A percentile compares a stretch with the other conserved stretches of the same genome.
Conservation (phyloP, 1,284 basidiomycete genomes). For the Cryptococcus sp. region DNA sequence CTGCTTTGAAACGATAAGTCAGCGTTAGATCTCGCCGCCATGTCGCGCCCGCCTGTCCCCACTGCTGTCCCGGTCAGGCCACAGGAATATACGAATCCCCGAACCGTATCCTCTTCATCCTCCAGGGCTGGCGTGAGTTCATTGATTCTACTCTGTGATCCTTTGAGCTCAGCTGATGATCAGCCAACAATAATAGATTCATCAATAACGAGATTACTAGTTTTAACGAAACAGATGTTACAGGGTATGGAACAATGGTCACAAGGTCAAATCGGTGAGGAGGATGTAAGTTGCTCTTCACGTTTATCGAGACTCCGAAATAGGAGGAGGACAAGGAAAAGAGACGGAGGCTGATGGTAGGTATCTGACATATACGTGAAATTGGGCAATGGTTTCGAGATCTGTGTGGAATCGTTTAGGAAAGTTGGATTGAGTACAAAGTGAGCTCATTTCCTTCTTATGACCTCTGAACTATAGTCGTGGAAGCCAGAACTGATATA, state of each 20-base stretch:
- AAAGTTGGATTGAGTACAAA: conserved; percentile 83
- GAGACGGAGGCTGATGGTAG: conserved; percentile 39
- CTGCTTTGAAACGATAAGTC: no score
- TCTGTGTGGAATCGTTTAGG: conserved; percentile 82
- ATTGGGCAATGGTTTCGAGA: conserved; percentile 95
- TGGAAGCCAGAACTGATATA: conserved; percentile 1
- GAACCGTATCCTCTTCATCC: background rate
- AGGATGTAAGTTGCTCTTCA: conserved; percentile 35
- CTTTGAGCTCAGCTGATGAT: background rate
- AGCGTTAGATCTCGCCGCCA: no score
- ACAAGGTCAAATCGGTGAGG: conserved; percentile 67
- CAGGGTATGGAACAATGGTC: conserved; percentile 91
- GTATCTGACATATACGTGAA: conserved; percentile 97
- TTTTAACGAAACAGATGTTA: conserved; percentile 90
- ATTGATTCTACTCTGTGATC: background rate
- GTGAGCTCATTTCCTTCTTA: conserved; percentile 56
- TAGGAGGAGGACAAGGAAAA: no score
- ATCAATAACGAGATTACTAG: conserved; percentile 85
- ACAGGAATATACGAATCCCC: background rate
- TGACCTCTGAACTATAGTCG: no score
- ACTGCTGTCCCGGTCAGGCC: background rate
- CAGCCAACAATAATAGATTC: conserved; percentile 57
- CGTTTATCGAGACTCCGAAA: no score
- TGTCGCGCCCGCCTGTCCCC: conserved; percentile 30
- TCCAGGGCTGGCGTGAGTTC: conserved; percentile 1